Conservation (phyloP, 805 yeast species). For the Kodamaea restingae region DNA sequence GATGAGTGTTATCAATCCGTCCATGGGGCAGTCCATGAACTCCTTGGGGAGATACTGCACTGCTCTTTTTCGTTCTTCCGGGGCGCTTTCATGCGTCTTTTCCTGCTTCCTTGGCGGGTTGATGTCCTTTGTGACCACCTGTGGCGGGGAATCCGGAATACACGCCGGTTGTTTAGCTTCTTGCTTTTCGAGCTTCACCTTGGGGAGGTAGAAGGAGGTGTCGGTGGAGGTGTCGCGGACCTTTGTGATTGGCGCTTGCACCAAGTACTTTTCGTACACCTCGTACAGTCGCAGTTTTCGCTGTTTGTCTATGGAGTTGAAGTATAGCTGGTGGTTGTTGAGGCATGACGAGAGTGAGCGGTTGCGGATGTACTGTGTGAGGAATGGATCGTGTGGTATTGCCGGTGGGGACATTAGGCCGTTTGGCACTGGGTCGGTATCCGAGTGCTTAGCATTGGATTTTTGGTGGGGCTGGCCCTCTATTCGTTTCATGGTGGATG, state of each 20-base stretch:
- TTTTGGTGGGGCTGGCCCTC: conserved; percentile 1
- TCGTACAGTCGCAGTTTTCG: conserved; percentile 19
- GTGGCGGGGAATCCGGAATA: conserved; percentile 2
- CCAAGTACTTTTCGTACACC: conserved; percentile 21
- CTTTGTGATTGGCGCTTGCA: conserved; percentile 6
- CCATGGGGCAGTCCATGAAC: conserved; percentile 64
- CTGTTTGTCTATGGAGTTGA: conserved; percentile 16
- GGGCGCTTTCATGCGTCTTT: no score
- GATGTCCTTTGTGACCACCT: no score
- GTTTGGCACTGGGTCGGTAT: neutral
- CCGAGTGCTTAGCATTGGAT: neutral
- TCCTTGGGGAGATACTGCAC: conserved; percentile 37
- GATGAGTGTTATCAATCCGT: conserved; percentile 66
- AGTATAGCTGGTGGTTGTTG: conserved; percentile 18
- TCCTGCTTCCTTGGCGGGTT: no score
- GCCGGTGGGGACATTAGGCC: conserved; percentile 9
- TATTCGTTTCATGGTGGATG: conserved; percentile 4
- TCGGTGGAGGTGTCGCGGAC: conserved; percentile 5
- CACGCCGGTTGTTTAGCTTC: neutral
- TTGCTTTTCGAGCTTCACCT: neutral
- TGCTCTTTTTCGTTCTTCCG: neutral
- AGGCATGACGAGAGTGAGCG: conserved; percentile 12
- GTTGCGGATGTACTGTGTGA: conserved; percentile 21
- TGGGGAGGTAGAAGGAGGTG: conserved; percentile 7
- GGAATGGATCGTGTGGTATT: conserved; percentile 16